phyloP scores from a whole-genome alignment of 1,284 basidiomycete genomes.

The Sporisorium reilianum region DNA sequence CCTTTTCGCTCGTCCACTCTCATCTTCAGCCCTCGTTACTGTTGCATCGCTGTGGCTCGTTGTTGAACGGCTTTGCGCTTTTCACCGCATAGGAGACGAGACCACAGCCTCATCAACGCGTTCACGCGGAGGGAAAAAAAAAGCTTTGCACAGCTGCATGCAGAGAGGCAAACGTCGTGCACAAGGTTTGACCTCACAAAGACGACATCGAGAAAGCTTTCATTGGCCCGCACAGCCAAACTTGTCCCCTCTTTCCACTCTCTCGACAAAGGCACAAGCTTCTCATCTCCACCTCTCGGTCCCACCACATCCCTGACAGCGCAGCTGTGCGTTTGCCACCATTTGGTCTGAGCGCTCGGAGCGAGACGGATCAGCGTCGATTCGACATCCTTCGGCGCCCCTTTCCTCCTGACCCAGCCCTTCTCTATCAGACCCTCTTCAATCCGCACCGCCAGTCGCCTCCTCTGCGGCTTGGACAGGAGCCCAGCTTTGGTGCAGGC shows the following conservation, averaged over 20 bases:
- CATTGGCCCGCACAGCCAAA: constrained; percentile 4
- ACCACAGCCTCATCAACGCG: not conserved
- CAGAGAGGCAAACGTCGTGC: not conserved
- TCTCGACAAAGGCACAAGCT: not conserved
- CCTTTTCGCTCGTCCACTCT: not conserved
- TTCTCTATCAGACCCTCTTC: not conserved
- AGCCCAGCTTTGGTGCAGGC: not conserved
- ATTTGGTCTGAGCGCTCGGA: constrained; percentile 1
- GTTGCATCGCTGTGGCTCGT: not conserved
- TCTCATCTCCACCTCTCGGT: not conserved
- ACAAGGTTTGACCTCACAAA: constrained; percentile 8
- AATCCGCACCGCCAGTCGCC: not conserved
- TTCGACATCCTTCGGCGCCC: not conserved
- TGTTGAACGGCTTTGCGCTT: not conserved
- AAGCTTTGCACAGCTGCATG: constrained; percentile 2
- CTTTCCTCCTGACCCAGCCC: not conserved
- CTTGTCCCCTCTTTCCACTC: not conserved
- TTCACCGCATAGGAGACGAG: not conserved
- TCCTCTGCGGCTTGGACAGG: not conserved
- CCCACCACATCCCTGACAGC: constrained; percentile 1
- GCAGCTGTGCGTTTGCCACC: not conserved
- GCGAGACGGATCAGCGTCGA: not conserved
- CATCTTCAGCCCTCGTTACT: not conserved
- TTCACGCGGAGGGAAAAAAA: not conserved
- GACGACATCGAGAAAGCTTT: constrained; percentile 11